These are phyloP conservation scores for Lachnellula subtilissima DNA, from an alignment of 2,329 filamentous ascomycete species.

Conservation along the genomic window DNA sequence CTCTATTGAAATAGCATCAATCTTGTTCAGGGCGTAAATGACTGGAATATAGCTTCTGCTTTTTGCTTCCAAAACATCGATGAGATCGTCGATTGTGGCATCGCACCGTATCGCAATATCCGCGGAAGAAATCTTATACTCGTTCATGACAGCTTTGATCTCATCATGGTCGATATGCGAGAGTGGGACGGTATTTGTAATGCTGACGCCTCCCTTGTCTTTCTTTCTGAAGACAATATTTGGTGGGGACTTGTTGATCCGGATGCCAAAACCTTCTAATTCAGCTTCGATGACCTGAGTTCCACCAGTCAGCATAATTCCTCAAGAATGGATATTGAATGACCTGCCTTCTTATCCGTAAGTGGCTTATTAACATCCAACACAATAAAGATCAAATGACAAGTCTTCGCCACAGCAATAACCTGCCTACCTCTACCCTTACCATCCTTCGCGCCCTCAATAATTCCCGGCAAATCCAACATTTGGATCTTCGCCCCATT, in stretches of 20 bases:
- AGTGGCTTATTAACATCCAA: constrained; percentile 97
- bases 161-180: constrained; percentile 92
- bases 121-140: constrained; percentile 94
- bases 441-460: constrained; percentile 96
- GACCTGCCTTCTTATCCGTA: constrained; percentile 72
- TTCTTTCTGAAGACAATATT: constrained; percentile 99
- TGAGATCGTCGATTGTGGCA: constrained; percentile 93
- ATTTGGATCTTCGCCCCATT: constrained; percentile 98
- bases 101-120: constrained; percentile 98
- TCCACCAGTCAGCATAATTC: no score
- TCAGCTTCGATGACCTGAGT: constrained; percentile 74
- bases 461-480: constrained; percentile 97
- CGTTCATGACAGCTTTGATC: constrained; percentile 95
- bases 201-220: constrained; percentile 94
- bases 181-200: constrained; percentile 89
- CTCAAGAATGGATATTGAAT: background rate
- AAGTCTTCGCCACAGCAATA: constrained; percentile 98
- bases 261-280: constrained; percentile 93
- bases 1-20: constrained; percentile 95
- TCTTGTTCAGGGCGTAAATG: constrained; percentile 98
- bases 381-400: constrained; percentile 97
- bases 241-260: constrained; percentile 93
- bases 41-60: constrained; percentile 97
- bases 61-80: constrained; percentile 92
- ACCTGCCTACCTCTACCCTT: constrained; percentile 97